Evolutionary conservation across 2,329 filamentous ascomycete species (phyloP).

Genomic region (Hansfordia pulvinata): DNA sequence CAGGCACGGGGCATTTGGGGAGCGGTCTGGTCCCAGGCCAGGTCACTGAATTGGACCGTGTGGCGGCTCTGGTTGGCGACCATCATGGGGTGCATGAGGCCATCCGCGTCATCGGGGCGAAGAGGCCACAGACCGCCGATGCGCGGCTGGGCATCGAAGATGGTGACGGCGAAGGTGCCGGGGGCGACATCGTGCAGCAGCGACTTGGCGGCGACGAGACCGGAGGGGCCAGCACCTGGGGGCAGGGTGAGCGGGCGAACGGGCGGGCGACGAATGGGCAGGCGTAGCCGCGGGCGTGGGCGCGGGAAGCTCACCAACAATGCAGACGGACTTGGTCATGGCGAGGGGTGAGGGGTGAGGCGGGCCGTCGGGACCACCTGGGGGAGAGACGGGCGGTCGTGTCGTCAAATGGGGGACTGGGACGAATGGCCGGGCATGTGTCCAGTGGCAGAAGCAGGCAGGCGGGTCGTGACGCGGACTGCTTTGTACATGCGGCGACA

Average conservation of each 20-base stretch:
- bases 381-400: too few relatives aligned
- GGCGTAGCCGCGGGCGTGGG: neutral
- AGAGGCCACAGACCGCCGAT: conserved; percentile 71
- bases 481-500: too few relatives aligned
- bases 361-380: too few relatives aligned
- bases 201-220: conserved; percentile 59
- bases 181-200: conserved; percentile 45
- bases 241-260: conserved; percentile 2
- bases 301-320: conserved; percentile 26
- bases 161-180: conserved; percentile 48
- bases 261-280: neutral
- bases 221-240: conserved; percentile 54
- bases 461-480: too few relatives aligned
- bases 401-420: too few relatives aligned
- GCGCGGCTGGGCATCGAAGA: conserved; percentile 53
- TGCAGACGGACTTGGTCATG: conserved; percentile 35
- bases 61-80: conserved; percentile 64
- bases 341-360: conserved; percentile 5
- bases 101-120: conserved; percentile 28
- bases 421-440: too few relatives aligned
- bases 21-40: conserved; percentile 49
- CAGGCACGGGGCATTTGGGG: conserved; percentile 63
- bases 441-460: too few relatives aligned
- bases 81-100: conserved; percentile 52
- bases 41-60: conserved; percentile 59